phyloP scores from a whole-genome alignment of 768 basidiomycete species.

The Tricholoma hemisulphureum region DNA sequence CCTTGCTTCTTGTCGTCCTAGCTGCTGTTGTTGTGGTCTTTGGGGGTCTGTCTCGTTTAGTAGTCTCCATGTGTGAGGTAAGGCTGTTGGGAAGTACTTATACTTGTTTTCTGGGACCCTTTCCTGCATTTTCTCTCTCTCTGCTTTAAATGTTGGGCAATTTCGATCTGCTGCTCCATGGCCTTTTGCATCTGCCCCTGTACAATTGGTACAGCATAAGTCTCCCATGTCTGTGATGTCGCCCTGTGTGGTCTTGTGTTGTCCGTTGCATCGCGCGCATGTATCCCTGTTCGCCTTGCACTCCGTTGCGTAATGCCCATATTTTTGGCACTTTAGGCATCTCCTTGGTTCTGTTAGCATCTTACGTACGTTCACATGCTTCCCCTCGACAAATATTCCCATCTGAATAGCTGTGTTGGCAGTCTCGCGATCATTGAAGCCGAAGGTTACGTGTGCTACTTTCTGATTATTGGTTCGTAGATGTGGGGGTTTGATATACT shows the following conservation, averaged over 20 bases:
- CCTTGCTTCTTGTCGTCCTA: no score
- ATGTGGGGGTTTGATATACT: constrained; percentile 28
- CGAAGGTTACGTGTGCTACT: constrained; percentile 22
- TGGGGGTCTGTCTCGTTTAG: no score
- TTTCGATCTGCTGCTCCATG: constrained; percentile 27
- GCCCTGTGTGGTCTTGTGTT: constrained; percentile 21
- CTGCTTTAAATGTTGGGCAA: constrained; percentile 14
- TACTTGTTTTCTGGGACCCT: constrained; percentile 15
- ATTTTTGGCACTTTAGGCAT: no score
- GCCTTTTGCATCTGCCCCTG: constrained; percentile 3
- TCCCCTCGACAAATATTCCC: constrained; percentile 16
- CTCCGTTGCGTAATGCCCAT: constrained; percentile 9
- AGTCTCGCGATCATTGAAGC: constrained; percentile 8
- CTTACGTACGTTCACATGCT: constrained; percentile 11
- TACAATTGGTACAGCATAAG: constrained; percentile 25
- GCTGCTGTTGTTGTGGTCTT: no score
- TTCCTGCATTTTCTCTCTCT: constrained; percentile 8
- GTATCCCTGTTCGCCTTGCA: constrained; percentile 8
- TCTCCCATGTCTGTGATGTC: neutral
- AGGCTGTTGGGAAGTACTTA: constrained; percentile 13
- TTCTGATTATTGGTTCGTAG: constrained; percentile 14
- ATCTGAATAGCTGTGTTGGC: constrained; percentile 23
- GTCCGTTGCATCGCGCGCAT: constrained; percentile 13
- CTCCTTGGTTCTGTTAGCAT: no score
- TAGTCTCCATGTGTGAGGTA: no score